These are phyloP conservation scores for Phylloporus gajari DNA, from an alignment of 1,284 basidiomycete species.

Conservation along the genomic window DNA sequence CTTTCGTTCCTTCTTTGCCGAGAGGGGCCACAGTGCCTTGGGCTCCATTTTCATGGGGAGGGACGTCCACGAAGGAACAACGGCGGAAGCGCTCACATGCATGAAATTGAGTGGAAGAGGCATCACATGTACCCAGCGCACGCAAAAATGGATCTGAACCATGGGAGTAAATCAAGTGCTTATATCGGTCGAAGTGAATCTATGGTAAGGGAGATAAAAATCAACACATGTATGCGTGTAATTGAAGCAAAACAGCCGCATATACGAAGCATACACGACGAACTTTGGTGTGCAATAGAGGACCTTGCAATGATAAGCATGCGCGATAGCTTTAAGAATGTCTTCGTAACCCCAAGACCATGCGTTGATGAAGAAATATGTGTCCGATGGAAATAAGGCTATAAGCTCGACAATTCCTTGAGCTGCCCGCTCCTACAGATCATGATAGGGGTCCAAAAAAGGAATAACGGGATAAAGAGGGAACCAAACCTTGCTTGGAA, in stretches of 20 bases:
- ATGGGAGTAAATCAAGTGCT: slow-evolving; percentile 72
- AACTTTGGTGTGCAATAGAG: neutral
- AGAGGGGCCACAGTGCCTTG: slow-evolving; percentile 23
- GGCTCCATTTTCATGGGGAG: slow-evolving; percentile 29
- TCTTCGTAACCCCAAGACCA: slow-evolving; percentile 98
- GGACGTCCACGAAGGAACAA: slow-evolving; percentile 71
- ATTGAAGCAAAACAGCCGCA: neutral
- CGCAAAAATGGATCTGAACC: slow-evolving; percentile 73
- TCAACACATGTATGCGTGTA: slow-evolving; percentile 23
- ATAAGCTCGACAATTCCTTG: slow-evolving; percentile 76
- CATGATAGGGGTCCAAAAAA: neutral
- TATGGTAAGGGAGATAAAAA: slow-evolving; percentile 42
- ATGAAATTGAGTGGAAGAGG: slow-evolving; percentile 80
- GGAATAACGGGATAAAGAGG: neutral
- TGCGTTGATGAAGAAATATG: slow-evolving; percentile 86
- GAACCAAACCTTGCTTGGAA: slow-evolving; percentile 75
- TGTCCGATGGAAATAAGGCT: slow-evolving; percentile 69
- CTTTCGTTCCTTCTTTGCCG: slow-evolving; percentile 59
- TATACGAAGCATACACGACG: neutral
- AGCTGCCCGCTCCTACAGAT: slow-evolving; percentile 69
- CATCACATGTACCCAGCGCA: slow-evolving; percentile 71
- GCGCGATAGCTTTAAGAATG: slow-evolving; percentile 77
- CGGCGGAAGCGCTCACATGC: slow-evolving; percentile 88
- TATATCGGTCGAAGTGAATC: slow-evolving; percentile 93
- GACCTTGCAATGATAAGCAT: slow-evolving; percentile 71